Base-by-base conservation (phyloP, 2,329 filamentous ascomycete genomes). In the Fusarium sp. region DNA sequence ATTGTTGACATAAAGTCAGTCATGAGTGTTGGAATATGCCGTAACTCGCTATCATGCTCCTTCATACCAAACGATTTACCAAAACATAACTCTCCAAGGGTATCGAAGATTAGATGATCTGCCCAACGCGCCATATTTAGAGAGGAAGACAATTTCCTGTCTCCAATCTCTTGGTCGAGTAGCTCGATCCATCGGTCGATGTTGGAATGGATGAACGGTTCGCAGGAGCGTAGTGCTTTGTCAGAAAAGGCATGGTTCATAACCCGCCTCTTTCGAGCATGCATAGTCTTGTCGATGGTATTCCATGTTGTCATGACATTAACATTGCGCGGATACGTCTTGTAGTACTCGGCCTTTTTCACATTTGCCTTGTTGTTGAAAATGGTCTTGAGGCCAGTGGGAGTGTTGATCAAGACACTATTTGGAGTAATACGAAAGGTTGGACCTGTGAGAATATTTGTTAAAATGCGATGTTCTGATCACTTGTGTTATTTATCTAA, bases 281-380 rank as follows among this genome's bases (percentile, higher is more conserved):
- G 75, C 7, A 69, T 52, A 3, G 40, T n/a, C 43, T 71, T 74
- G n/a, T 75, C 65, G 6, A 67, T 54, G 1, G 69, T 59, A 38
- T 75, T 75, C 69, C 72, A 71, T 16, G 73, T 72, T 21, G 73
- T 77, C 32, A 72, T 56, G 13, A 65, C 57, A 23, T 75, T 46
- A 11, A 66, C 11, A 33, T 42, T 74, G 40, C 69, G 60, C 11
- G 75, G 64, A 35, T 71, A 74, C 9, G 60, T 33, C 30, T 75
- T 74, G 44, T 77, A 77, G 53, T 73, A 77, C 13, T 69, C 67
- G 5, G 71, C 52, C 40, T 77, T 77, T 46, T 61, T 52, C 10
- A 77, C 63, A 50, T 77, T 75, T 25, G 71, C 69, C 38, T 75
- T 75, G 50, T 65, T 60, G 47, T 64, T 75, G 65, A 69, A 77